Conservation (phyloP, 163 green algal genomes). For the Scenedesmus sp. region DNA sequence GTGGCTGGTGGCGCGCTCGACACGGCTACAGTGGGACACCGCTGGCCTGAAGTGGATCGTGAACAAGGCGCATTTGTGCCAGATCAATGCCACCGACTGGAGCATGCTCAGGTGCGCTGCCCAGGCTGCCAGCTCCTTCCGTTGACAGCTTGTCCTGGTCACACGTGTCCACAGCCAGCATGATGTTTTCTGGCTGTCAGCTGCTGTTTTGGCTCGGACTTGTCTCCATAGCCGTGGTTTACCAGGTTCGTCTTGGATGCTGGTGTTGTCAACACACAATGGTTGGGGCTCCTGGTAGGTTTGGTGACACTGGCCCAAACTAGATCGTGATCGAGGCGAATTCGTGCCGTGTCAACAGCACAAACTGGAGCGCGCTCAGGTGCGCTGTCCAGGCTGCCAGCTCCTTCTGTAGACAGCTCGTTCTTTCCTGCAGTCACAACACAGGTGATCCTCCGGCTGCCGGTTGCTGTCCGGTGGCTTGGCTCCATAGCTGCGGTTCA, state of each 20-base stretch:
- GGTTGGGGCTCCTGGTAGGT: no score
- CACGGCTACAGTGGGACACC: constrained; percentile 23
- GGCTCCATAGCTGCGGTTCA: background rate
- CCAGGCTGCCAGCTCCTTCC: background rate
- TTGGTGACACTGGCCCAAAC: no score
- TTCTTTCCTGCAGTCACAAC: background rate
- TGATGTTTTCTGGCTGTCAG: no score
- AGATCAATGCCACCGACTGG: constrained; percentile 11
- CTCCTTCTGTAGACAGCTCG: background rate
- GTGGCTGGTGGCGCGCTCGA: constrained; percentile 42
- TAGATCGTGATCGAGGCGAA: no score
- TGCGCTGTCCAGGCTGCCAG: background rate
- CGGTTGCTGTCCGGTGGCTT: background rate
- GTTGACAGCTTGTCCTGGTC: background rate
- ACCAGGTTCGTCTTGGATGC: constrained; percentile 18
- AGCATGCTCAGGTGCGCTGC: background rate
- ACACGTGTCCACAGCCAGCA: background rate
- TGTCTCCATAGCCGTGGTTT: constrained; percentile 4
- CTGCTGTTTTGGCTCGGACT: background rate
- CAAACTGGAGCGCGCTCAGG: background rate
- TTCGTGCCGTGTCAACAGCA: no score
- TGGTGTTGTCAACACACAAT: constrained; percentile 25
- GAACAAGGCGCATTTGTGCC: constrained; percentile 44
- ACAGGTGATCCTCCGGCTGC: no score
- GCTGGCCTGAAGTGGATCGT: constrained; percentile 51